Evolutionary conservation across 176 grass and related monocot genomes (phyloP), one percentile per base, ranked within the genome.

Genomic region (Otatea glauca): DNA sequence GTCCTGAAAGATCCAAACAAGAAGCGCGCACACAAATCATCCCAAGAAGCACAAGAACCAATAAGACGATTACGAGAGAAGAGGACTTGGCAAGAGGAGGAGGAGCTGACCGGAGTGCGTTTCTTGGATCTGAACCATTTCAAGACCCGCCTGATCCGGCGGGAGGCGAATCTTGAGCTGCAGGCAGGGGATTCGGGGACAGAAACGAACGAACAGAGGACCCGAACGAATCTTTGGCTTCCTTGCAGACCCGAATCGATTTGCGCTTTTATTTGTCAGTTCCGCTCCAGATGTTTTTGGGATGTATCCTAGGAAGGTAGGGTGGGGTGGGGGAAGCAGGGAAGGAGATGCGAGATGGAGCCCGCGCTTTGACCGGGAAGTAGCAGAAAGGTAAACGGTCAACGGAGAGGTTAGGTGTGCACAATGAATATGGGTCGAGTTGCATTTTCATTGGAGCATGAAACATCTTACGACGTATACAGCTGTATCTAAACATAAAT

Each of bases 71-170:
- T 3, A 55, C 9, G 74, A 15, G 20, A 76, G 73, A 11, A 5
- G 51, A 21, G 42, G 23, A 8, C 6, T 23, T 53, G 37, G 68
- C 45, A n/a, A n/a, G 60, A 66, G 0, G 76, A 49, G 1, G 78
- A 39, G 49, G 56, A 45, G n/a, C 23, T 49, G 0, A 47, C 25
- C 9, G 74, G 20, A 37, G 41, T 17, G 70, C 49, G 85, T 62
- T 48, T 20, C 79, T 32, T 71, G 72, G 83, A 89, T 85, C 87
- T 80, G 64, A 49, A 18, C 9, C 48, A 27, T 12, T 23, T 15
- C 44, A 38, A 62, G 62, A 80, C 15, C 9, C 51, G 15, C 54
- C 66, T 34, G 76, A 17, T 65, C 53, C 76, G 13, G 71, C 48
- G 14, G 48, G 71, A 24, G 15, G 23, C 71, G 60, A 55, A 75